These are phyloP conservation scores for Dalbergia cultrata DNA, from an alignment of 306 rosid species.

Conservation along the genomic window DNA sequence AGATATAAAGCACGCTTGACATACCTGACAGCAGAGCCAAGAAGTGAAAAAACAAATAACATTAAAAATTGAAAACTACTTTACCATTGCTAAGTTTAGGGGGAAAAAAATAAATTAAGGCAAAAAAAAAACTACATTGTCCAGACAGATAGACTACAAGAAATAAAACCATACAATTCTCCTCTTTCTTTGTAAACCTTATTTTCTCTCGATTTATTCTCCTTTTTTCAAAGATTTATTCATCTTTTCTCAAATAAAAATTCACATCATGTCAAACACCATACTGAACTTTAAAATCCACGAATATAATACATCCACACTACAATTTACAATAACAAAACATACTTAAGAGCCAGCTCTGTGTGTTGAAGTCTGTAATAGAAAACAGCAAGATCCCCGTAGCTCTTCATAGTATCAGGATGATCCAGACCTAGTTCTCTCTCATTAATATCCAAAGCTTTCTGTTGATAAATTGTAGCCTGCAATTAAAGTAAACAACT, in stretches of 20 bases:
- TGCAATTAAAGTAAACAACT: conserved; percentile 53
- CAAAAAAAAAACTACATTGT: neutral
- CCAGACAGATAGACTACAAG: neutral
- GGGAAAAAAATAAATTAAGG: neutral
- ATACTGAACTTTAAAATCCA: conserved; percentile 22
- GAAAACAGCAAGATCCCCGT: conserved; percentile 99
- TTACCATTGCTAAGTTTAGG: conserved; percentile 3
- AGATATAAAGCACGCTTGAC: conserved; percentile 98
- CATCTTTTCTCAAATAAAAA: neutral
- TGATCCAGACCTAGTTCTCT: conserved; percentile 98
- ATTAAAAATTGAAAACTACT: conserved; percentile 32
- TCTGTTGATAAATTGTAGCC: conserved; percentile 99
- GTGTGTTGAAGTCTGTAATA: conserved; percentile 99
- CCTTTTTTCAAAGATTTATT: conserved; percentile 31
- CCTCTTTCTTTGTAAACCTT: conserved; percentile 25
- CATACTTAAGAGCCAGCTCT: conserved; percentile 97
- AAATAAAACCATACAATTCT: conserved; percentile 10
- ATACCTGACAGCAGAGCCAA: conserved; percentile 66
- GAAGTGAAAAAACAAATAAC: conserved; percentile 26
- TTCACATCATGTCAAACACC: conserved; percentile 10
- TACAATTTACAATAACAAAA: conserved; percentile 40
- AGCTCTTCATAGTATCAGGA: conserved; percentile 99
- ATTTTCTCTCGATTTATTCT: conserved; percentile 31
- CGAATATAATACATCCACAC: conserved; percentile 26
- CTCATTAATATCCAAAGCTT: conserved; percentile 97